Conservation (phyloP, 2,329 filamentous ascomycete genomes). For the Polytolypa hystricis region DNA sequence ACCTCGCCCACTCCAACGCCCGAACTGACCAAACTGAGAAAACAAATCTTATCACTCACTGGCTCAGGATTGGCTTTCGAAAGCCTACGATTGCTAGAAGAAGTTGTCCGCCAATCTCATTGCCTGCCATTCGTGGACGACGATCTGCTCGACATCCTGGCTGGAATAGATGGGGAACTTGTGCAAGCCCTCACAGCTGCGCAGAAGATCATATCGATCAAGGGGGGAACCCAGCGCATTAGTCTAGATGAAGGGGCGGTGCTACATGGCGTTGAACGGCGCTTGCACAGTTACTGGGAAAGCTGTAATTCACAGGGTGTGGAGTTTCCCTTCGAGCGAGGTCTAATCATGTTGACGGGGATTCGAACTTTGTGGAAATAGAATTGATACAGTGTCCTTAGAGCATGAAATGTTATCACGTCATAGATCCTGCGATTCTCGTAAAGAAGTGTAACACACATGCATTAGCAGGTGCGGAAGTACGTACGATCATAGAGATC, state of each 20-base stretch:
- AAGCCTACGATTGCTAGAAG: constrained; percentile 5
- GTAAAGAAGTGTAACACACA: too few relatives aligned
- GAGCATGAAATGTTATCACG: too few relatives aligned
- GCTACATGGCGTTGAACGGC: constrained; percentile 6
- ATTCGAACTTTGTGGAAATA: constrained; percentile 8
- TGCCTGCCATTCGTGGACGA: constrained; percentile 2
- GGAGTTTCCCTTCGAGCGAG: constrained; percentile 15
- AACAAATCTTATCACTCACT: constrained; percentile 5
- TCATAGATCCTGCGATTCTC: too few relatives aligned
- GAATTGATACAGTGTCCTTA: too few relatives aligned
- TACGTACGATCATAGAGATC: too few relatives aligned
- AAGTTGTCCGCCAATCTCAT: constrained; percentile 6
- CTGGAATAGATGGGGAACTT: constrained; percentile 26
- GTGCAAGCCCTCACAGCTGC: constrained; percentile 26
- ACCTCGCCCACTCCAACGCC: constrained; percentile 1
- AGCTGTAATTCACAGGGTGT: constrained; percentile 5
- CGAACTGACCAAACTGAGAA: constrained; percentile 5
- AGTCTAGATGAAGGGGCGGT: constrained; percentile 6
- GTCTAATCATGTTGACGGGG: constrained; percentile 9
- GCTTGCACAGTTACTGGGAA: constrained; percentile 6
- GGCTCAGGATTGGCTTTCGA: constrained; percentile 9
- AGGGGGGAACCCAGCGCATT: constrained; percentile 6
- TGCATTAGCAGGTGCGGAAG: too few relatives aligned
- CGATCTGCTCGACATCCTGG: constrained; percentile 11
- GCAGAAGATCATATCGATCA: constrained; percentile 18